Evolutionary conservation across 148 eudicot species (phyloP).

Genomic region (Silene conica): DNA sequence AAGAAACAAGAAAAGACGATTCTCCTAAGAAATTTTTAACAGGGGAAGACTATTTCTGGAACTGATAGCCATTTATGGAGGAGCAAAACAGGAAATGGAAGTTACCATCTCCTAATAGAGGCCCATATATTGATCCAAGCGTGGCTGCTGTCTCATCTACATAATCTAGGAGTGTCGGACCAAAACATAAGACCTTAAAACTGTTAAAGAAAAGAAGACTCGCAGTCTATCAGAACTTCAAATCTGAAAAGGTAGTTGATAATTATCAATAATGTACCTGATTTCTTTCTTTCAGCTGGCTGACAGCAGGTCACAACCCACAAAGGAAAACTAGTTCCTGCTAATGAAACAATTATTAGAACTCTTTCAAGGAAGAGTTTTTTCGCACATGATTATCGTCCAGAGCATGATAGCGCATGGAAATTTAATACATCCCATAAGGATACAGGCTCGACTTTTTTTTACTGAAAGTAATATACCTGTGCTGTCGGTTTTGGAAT

Average conservation of each 20-base stretch:
- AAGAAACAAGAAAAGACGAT: not conserved
- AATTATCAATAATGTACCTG: slow-evolving; percentile 20
- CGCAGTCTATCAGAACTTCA: not conserved
- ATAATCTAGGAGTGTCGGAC: not conserved
- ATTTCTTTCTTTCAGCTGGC: slow-evolving; percentile 13
- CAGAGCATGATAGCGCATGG: not conserved
- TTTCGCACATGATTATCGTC: not conserved
- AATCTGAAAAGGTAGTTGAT: not conserved
- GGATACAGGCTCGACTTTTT: not conserved
- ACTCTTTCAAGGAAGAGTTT: not conserved
- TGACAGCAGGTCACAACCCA: slow-evolving; percentile 36
- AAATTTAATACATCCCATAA: not conserved
- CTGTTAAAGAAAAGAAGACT: not conserved
- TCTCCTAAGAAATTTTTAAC: not conserved
- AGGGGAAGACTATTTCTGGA: not conserved
- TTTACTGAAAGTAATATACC: slow-evolving; percentile 27
- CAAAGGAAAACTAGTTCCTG: slow-evolving; percentile 26
- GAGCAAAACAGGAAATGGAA: not conserved
- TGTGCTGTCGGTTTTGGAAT: not conserved
- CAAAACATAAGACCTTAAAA: not conserved
- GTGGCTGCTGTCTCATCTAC: slow-evolving; percentile 5
- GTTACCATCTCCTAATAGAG: slow-evolving; percentile 9
- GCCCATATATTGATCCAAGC: not conserved
- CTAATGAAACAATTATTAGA: slow-evolving; percentile 5
- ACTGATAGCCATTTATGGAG: not conserved